Conservation (phyloP, 768 basidiomycete genomes). For the Chiua virens region DNA sequence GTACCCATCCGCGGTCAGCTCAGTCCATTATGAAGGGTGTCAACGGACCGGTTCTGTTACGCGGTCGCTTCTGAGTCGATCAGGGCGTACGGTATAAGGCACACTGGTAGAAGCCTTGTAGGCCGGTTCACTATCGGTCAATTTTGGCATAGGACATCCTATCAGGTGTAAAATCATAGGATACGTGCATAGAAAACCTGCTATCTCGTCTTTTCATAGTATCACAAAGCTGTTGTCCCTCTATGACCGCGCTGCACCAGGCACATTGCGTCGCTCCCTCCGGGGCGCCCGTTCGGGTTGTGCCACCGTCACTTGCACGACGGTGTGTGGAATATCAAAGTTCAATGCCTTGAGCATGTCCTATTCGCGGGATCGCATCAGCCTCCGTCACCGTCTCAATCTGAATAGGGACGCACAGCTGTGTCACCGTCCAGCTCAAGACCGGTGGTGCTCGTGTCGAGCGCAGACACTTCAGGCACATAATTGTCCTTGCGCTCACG, state of each 20-base stretch:
- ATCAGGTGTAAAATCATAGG: not conserved
- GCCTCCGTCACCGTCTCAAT: not conserved
- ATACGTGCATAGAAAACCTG: slow-evolving; percentile 26
- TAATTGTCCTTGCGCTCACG: slow-evolving; percentile 99
- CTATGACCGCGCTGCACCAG: slow-evolving; percentile 67
- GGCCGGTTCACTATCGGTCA: too few relatives aligned
- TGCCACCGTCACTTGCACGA: slow-evolving; percentile 63
- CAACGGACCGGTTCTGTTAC: too few relatives aligned
- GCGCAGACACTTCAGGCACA: slow-evolving; percentile 96
- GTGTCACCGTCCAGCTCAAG: slow-evolving; percentile 92
- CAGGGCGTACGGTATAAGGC: too few relatives aligned
- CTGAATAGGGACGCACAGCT: slow-evolving; percentile 57
- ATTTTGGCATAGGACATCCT: not conserved
- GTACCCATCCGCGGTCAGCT: too few relatives aligned
- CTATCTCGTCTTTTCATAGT: not conserved
- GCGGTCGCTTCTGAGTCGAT: too few relatives aligned
- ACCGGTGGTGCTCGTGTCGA: slow-evolving; percentile 71
- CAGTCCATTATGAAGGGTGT: too few relatives aligned
- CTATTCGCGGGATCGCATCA: slow-evolving; percentile 37
- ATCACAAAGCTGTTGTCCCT: not conserved
- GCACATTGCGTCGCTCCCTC: slow-evolving; percentile 76
- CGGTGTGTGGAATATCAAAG: slow-evolving; percentile 86
- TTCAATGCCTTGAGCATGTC: slow-evolving; percentile 88
- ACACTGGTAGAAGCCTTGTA: too few relatives aligned
- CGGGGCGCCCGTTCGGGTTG: slow-evolving; percentile 69